These are phyloP conservation scores for Cladosporium colombiae DNA, from an alignment of 2,329 filamentous ascomycete genomes.

Conservation along the genomic window DNA sequence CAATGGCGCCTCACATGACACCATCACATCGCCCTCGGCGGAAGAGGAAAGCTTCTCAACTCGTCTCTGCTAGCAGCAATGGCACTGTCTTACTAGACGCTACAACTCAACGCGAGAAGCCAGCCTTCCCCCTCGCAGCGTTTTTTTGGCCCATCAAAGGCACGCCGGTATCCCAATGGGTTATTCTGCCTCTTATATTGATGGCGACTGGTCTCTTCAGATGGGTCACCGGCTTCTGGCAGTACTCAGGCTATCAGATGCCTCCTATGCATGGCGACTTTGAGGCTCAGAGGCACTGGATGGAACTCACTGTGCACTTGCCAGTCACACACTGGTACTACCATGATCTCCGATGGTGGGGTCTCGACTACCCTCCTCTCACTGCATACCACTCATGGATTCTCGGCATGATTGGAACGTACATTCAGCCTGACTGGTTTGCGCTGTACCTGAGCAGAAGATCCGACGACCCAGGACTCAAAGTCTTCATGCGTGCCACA, in stretches of 20 bases:
- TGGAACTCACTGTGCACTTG: slow-evolving; percentile 89
- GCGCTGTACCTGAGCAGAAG: slow-evolving; percentile 80
- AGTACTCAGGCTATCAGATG: slow-evolving; percentile 82
- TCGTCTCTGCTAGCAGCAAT: slow-evolving; percentile 41
- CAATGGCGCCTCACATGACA: slow-evolving; percentile 15
- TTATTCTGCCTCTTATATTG: slow-evolving; percentile 80
- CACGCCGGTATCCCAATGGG: slow-evolving; percentile 79
- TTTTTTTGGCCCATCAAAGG: slow-evolving; percentile 90
- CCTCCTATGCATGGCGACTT: slow-evolving; percentile 97
- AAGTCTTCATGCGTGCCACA: slow-evolving; percentile 93
- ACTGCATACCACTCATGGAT: slow-evolving; percentile 98
- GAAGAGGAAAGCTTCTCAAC: slow-evolving; percentile 44
- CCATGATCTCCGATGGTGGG: slow-evolving; percentile 96
- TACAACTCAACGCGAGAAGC: slow-evolving; percentile 41
- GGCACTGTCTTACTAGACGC: slow-evolving; percentile 41
- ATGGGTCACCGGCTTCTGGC: slow-evolving; percentile 91
- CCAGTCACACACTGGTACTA: slow-evolving; percentile 97
- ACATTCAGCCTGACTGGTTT: slow-evolving; percentile 85
- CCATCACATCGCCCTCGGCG: slow-evolving; percentile 40
- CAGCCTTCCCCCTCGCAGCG: slow-evolving; percentile 87
- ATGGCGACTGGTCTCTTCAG: slow-evolving; percentile 90
- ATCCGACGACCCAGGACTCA: slow-evolving; percentile 74
- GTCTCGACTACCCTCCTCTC: slow-evolving; percentile 93
- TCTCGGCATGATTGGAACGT: slow-evolving; percentile 78
- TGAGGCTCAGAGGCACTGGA: slow-evolving; percentile 97